These are phyloP conservation scores for Panellus pusillus DNA, from an alignment of 768 basidiomycete species.

Conservation along the genomic window DNA sequence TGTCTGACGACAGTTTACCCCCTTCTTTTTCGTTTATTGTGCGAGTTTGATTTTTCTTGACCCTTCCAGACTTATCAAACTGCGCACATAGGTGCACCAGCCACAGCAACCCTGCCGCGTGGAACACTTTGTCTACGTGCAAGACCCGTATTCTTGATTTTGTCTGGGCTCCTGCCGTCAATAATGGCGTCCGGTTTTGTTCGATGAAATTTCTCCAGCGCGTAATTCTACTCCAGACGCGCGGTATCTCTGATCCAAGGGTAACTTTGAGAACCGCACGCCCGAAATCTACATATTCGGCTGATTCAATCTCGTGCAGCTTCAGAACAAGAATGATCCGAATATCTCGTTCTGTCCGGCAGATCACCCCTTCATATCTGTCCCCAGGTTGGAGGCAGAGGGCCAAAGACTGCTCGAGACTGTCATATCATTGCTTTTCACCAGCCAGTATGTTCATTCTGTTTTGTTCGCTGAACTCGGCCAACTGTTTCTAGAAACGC, in stretches of 20 bases:
- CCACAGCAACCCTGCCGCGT: slow-evolving; percentile 64
- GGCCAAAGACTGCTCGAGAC: slow-evolving; percentile 81
- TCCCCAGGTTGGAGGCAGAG: slow-evolving; percentile 74
- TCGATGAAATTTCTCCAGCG: slow-evolving; percentile 93
- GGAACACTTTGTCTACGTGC: slow-evolving; percentile 67
- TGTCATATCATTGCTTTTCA: slow-evolving; percentile 72
- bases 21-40: slow-evolving; percentile 83
- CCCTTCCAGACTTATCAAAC: slow-evolving; percentile 10
- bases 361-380: slow-evolving; percentile 88
- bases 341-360: slow-evolving; percentile 81
- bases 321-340: slow-evolving; percentile 86
- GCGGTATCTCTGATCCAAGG: slow-evolving; percentile 87
- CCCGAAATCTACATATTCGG: slow-evolving; percentile 18
- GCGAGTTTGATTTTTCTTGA: slow-evolving; percentile 32
- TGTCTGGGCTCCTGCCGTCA: slow-evolving; percentile 54
- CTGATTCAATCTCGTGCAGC: slow-evolving; percentile 42
- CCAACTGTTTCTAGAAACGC: slow-evolving; percentile 53
- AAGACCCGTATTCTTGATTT: slow-evolving; percentile 76
- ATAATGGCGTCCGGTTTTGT: slow-evolving; percentile 69
- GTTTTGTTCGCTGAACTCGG: neutral
- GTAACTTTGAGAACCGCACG: slow-evolving; percentile 43
- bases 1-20: slow-evolving; percentile 83
- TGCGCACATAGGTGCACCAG: slow-evolving; percentile 61
- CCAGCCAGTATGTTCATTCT: slow-evolving; percentile 62
- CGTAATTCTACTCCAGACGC: slow-evolving; percentile 87